Evolutionary conservation across 169 alveolate genomes (phyloP), one percentile per base, ranked within the genome.

Genomic region (Prorocentrum cordatum): DNA sequence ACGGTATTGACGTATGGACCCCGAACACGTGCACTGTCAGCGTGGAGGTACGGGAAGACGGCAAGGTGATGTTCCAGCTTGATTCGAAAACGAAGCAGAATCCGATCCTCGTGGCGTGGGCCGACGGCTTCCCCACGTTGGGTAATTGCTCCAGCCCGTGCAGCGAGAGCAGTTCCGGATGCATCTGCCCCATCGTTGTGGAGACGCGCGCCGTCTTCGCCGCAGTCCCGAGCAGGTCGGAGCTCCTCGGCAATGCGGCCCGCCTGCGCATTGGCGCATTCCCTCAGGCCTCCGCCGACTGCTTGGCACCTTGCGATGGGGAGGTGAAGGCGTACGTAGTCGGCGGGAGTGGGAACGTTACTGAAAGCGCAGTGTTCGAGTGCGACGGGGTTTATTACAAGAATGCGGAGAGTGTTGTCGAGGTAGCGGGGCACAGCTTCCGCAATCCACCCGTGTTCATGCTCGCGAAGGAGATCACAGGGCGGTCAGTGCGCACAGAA

Each of bases 401-500:
- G 62, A 79, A 79, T 66, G 59, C 35, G 33, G 87, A 54, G 12
- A 62, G 79, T 20, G 67, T 36, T n/a, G 89, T 80, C 16, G 29
- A 26, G 10, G 89, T 80, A 24, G 62, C 47, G 5, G 77, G 27
- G 29, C 36, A 80, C 31, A 36, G 67, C 67, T 80, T 80, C 77
- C 42, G 89, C 26, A 80, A 80, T 22, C 89, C 89, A 7, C 89
- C 89, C 12, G 66, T 16, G 35, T 82, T 82, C 42, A 58, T 82
- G 36, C 20, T 59, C 50, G 45, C 50, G 7, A 14, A 39, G 14
- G 50, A n/a, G n/a, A n/a, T n/a, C n/a, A n/a, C n/a, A n/a, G 64
- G n/a, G n/a, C n/a, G n/a, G n/a, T 24, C 54, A 39, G 91, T 42
- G 24, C 32, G 42, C 20, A 79, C 91, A 9, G 31, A 31, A 0